Base-by-base conservation (phyloP, 495 filamentous ascomycete genomes). In the Podospora pseudoanserina region DNA sequence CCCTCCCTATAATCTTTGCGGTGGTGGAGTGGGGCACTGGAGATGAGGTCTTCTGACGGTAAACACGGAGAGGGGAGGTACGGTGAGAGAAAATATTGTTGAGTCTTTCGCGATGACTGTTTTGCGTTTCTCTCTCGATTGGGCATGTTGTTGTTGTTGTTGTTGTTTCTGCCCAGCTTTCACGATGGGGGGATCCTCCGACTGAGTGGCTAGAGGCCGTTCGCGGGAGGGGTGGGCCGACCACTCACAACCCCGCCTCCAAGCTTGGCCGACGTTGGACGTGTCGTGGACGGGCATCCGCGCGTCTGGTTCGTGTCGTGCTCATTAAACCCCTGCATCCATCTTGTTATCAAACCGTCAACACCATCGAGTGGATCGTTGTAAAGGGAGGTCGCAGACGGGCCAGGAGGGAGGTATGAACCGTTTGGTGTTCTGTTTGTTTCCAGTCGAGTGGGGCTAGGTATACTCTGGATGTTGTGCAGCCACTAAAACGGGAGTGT, bases 271-370 rank as follows among this genome's bases (percentile, higher is more conserved):
- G 18, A 62, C 58, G 32, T 56, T 60, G 64, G 28, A 62, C 71
- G 66, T 65, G 63, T 65, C 60, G 55, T 28, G 19, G 57, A 67
- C 39, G 39, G 19, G 18, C 30, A 28, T 62, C 67, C 32, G 66
- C 71, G 70, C 73, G 71, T 73, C 65, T 69, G 60, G 56, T 72
- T 70, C 73, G 73, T 67, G 71, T 72, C 27, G 60, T 34, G 55
- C 30, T 62, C 60, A 62, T 62, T 62, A 28, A 62, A 62, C 60
- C 60, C 60, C 60, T 62, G 60, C 60, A 62, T 62, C 23, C 23
- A 28, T n/a, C 6, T 2, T 27, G 16, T 32, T 27, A 30, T 30
- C 60, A 62, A 49, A 30, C 30, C 27, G 11, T 27, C 23, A 27
- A 62, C 27, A 32, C 16, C 59, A 62, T 30, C 27, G 30, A 62